Percentiles rank a stretch among this genome's conserved stretches.
Evolutionary conservation across 176 grass and related monocot species (phyloP).

Genomic region (Elymus sibiricus): DNA sequence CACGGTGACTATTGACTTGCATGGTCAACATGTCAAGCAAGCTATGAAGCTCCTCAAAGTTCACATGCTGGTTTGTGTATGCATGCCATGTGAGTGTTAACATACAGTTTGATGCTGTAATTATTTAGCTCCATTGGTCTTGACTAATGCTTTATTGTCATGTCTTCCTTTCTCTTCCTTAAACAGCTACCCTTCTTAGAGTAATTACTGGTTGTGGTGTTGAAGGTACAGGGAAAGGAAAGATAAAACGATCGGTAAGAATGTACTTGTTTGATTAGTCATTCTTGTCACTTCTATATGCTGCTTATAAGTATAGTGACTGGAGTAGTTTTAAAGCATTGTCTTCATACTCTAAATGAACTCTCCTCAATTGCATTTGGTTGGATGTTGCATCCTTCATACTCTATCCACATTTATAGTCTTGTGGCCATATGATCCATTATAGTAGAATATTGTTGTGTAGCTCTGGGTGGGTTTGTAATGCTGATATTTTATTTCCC

Average conservation of each 20-base stretch:
- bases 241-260: conserved; percentile 77
- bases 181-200: conserved; percentile 69
- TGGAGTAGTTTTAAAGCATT: not conserved
- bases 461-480: not conserved
- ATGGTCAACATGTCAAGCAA: conserved; percentile 90
- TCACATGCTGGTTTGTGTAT: conserved; percentile 67
- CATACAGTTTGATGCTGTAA: not conserved
- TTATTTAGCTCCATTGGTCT: conserved; percentile 1
- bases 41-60: conserved; percentile 83
- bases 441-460: not conserved
- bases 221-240: conserved; percentile 82
- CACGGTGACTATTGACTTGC: conserved; percentile 84
- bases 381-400: not conserved
- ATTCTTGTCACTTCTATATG: not conserved
- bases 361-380: not conserved
- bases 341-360: not conserved
- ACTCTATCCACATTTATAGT: not conserved
- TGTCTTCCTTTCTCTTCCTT: not conserved
- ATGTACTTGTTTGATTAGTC: not conserved
- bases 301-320: not conserved
- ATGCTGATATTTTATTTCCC: not conserved
- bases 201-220: conserved; percentile 89
- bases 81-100: conserved; percentile 77
- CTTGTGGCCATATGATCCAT: not conserved
- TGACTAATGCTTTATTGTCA: conserved; percentile 23